Evolutionary conservation across 176 grass and related monocot species (phyloP), one percentile per base, ranked within the genome.

Genomic region (Tuctoria greenei): DNA sequence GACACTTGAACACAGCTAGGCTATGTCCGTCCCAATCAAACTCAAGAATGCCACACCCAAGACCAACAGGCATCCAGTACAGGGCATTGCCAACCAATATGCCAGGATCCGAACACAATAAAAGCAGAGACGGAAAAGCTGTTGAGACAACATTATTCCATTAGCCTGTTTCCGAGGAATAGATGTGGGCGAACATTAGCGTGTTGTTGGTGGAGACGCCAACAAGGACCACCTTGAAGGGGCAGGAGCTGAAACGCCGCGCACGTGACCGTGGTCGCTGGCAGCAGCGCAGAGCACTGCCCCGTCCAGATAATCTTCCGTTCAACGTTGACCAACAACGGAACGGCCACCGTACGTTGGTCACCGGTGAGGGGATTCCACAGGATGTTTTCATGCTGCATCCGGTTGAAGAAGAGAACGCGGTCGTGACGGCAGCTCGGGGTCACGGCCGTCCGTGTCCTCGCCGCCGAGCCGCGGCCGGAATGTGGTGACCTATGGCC

Each of bases 281-380:
- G 44, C 67, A 10, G 44, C 67, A 34, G 67, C 17, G 49, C 49
- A 50, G 44, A 70, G 43, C 42, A 70, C 67, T 1, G 72, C 55
- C 1, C 38, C 55, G 8, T 74, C 55, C 54, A 74, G 72, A 74
- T 18, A 0, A 13, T 6, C 55, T 27, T 60, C 54, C 43, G 55
- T 42, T 60, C 3, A 21, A 18, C 8, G 12, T 15, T 13, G 0
- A 43, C 40, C 54, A 43, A 37, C 8, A 2, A 45, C 16, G 44
- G 44, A 69, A 50, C 67, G 16, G 15, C 67, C 27, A 69, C 67
- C 71, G 7, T 0, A 23, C 54, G 54, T 36, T 74, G 52, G 52
- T 74, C 71, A 8, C 71, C 71, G 16, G 21, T 74, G 38, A 24
- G 52, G 0, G 71, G 71, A 17, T 59, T 54, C 71, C 71, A 74